Percentiles rank a stretch among this genome's conserved stretches.
These are phyloP conservation scores for Planoprotostelium fungivorum DNA, from an alignment of 78 protist species.

Conservation along the genomic window DNA sequence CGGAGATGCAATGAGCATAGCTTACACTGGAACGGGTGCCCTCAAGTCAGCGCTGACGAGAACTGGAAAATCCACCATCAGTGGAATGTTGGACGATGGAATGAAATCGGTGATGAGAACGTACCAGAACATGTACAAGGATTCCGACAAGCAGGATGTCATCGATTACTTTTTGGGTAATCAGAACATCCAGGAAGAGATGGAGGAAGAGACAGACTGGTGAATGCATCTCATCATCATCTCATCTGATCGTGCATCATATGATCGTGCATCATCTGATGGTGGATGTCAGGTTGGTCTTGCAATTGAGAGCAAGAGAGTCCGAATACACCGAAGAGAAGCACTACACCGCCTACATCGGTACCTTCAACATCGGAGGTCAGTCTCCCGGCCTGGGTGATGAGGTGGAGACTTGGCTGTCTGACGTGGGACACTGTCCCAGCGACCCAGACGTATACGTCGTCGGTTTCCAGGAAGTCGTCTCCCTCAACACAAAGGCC, in stretches of 20 bases:
- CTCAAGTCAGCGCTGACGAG: conserved; percentile 62
- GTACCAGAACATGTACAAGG: conserved; percentile 43
- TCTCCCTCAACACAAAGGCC: conserved; percentile 47
- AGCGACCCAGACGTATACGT: conserved; percentile 59
- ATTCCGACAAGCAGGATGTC: conserved; percentile 41
- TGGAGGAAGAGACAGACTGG: neutral
- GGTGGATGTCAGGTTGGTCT: conserved; percentile 18
- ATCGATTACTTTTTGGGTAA: conserved; percentile 40
- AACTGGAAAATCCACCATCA: conserved; percentile 61
- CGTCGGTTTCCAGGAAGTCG: conserved; percentile 73
- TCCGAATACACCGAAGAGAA: conserved; percentile 31
- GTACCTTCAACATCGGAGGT: conserved; percentile 61
- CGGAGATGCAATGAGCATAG: conserved; percentile 74
- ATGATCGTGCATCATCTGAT: neutral
- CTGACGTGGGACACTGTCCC: conserved; percentile 2
- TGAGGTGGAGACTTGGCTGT: conserved; percentile 21
- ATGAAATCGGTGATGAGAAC: conserved; percentile 39
- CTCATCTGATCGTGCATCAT: neutral
- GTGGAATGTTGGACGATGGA: conserved; percentile 61
- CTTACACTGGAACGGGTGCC: conserved; percentile 83
- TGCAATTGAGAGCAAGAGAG: conserved; percentile 23
- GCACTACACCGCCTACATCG: conserved; percentile 31
- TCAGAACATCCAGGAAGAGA: conserved; percentile 11
- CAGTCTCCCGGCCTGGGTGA: conserved; percentile 5
- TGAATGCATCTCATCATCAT: neutral